These are phyloP conservation scores for Ogataea paradorogensis DNA, from an alignment of 805 yeast genomes.

Conservation along the genomic window DNA sequence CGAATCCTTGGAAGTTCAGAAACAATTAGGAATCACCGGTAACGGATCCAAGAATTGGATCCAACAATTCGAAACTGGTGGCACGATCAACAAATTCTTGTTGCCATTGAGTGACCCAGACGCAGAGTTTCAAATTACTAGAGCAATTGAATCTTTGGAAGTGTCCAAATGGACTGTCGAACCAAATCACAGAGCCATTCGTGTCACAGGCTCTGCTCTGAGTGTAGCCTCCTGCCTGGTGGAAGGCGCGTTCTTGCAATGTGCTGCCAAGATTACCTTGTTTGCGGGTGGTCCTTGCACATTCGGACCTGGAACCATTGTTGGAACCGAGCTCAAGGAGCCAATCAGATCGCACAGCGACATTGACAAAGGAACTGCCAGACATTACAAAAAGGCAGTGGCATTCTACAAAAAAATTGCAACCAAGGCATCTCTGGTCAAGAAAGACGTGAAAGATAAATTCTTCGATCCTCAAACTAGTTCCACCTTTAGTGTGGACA, in stretches of 20 bases:
- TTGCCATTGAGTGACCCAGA: constrained; percentile 35
- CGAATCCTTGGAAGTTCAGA: constrained; percentile 36
- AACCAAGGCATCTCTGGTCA: constrained; percentile 57
- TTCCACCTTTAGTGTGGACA: constrained; percentile 79
- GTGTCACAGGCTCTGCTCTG: constrained; percentile 93
- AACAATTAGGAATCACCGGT: constrained; percentile 35
- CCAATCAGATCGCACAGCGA: constrained; percentile 97
- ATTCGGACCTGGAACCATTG: constrained; percentile 90
- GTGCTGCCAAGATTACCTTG: constrained; percentile 84
- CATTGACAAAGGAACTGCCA: constrained; percentile 86
- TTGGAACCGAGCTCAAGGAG: constrained; percentile 85
- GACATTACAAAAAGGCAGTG: constrained; percentile 81
- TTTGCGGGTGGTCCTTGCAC: constrained; percentile 97
- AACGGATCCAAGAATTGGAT: constrained; percentile 37
- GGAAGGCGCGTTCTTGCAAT: constrained; percentile 78
- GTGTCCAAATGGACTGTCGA: constrained; percentile 73
- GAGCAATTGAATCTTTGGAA: constrained; percentile 71
- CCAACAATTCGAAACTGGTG: constrained; percentile 39
- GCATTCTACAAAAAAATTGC: constrained; percentile 78
- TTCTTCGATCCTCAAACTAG: constrained; percentile 36
- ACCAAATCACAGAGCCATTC: constrained; percentile 76
- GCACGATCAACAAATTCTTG: constrained; percentile 41
- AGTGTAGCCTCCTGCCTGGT: constrained; percentile 78
- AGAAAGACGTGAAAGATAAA: constrained; percentile 36
- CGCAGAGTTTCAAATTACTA: constrained; percentile 81